These are phyloP conservation scores for Alternaria brassicicola DNA, from an alignment of 2,329 filamentous ascomycete species.

Conservation along the genomic window DNA sequence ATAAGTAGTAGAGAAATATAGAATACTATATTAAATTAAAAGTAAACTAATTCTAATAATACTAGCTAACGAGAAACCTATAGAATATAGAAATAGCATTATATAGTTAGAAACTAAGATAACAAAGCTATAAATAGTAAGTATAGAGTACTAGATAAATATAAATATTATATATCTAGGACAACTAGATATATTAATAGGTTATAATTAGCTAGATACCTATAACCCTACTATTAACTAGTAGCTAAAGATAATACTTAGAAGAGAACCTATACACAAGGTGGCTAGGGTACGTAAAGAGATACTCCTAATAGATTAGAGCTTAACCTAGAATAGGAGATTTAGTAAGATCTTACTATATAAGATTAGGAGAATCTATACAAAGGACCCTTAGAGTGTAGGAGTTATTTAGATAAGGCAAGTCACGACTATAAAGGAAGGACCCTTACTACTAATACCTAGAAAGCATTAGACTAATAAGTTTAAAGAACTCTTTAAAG, in stretches of 20 bases:
- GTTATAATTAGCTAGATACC: too few relatives aligned
- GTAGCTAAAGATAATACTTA: neutral
- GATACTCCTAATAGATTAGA: neutral
- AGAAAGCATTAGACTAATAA: neutral
- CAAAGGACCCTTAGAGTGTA: neutral
- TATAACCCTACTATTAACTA: neutral
- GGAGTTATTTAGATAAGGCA: neutral
- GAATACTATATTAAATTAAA: neutral
- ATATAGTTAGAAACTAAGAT: too few relatives aligned
- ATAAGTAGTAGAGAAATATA: too few relatives aligned
- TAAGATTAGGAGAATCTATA: slow-evolving; percentile 1
- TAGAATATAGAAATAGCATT: too few relatives aligned
- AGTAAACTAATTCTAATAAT: neutral
- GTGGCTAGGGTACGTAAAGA: neutral
- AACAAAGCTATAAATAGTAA: too few relatives aligned
- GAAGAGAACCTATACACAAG: neutral
- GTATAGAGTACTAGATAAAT: too few relatives aligned
- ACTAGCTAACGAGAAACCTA: too few relatives aligned
- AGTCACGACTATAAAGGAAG: neutral
- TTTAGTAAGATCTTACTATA: neutral
- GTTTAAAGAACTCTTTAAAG: too few relatives aligned
- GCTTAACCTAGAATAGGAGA: neutral
- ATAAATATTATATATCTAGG: too few relatives aligned
- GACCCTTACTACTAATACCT: slow-evolving; percentile 1
- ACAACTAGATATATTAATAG: neutral